Base-by-base conservation (phyloP, 2,329 filamentous ascomycete genomes). In the Fusarium ramigenum region DNA sequence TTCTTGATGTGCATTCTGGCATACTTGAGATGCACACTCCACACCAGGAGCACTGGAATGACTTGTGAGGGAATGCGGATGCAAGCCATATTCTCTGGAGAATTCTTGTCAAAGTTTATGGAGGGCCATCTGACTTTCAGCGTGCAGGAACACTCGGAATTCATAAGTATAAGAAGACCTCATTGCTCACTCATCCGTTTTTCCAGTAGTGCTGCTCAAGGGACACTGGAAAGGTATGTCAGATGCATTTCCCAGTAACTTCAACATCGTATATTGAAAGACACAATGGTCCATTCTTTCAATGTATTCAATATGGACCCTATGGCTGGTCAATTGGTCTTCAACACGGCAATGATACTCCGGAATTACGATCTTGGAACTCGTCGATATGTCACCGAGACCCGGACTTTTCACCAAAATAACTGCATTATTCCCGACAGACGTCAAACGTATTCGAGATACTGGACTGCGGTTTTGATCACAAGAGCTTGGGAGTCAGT, bases 71-170 rank as follows among this genome's bases (percentile, higher is more conserved):
- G 70, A 74, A 73, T 73, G 70, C 66, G 62, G 66, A 71, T 63
- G 70, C 70, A 74, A 73, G 70, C 70, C 70, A 73, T 73, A 54
- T 72, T 60, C 58, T 66, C 46, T 71, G 53, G 46, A 71, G 70
- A 71, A 74, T 73, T 74, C 70, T 73, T 74, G 42, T 10, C 59
- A 61, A 73, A 74, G 61, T 47, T 68, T 73, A 60, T 71, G 70
- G 70, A 44, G 70, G 58, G 49, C 57, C 60, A 49, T 59, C 44
- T 71, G 70, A 64, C 70, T 67, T 60, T 71, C 37, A 37, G 34
- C 37, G 44, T 61, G 46, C 37, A 59, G 43, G 21, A 36, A 32
- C 34, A 28, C 21, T 60, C 16, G 43, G 28, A 39, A 54, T 43
- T 23, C 19, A 43, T 36, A 49, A 64, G 53, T 73, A 73, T 73